Evolutionary conservation across 495 filamentous ascomycete genomes (phyloP).

Genomic region (Schizothecium vesticola): DNA sequence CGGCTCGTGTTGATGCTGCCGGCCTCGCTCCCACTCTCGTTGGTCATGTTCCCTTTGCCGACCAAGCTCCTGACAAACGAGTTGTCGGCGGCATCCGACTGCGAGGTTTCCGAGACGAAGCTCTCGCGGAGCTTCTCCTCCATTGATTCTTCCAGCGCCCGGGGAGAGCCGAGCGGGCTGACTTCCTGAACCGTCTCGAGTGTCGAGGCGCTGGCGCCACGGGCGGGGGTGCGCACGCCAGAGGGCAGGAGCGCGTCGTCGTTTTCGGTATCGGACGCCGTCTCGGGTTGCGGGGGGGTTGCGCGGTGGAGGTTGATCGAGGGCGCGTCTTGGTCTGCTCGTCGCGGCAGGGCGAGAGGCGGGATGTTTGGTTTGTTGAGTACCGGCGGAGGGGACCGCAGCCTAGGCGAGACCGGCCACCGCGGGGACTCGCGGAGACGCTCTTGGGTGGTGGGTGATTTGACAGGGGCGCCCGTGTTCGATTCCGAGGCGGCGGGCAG

Average conservation of each 20-base stretch:
- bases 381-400: conserved; percentile 63
- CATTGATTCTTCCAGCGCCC: conserved; percentile 41
- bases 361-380: conserved; percentile 34
- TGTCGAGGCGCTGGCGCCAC: conserved; percentile 59
- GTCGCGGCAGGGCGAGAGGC: conserved; percentile 35
- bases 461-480: conserved; percentile 58
- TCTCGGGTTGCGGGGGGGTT: conserved; percentile 38
- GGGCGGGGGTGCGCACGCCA: conserved; percentile 59
- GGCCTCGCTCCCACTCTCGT: conserved; percentile 61
- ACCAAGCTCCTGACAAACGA: conserved; percentile 27
- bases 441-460: conserved; percentile 46
- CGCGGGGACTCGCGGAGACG: conserved; percentile 53
- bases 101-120: conserved; percentile 38
- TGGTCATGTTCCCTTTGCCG: conserved; percentile 32
- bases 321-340: conserved; percentile 43
- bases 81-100: conserved; percentile 29
- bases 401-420: conserved; percentile 61
- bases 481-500: conserved; percentile 53
- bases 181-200: conserved; percentile 93
- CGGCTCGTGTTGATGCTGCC: conserved; percentile 39
- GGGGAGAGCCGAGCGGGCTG: conserved; percentile 72
- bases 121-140: conserved; percentile 48
- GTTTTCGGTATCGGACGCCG: conserved; percentile 43
- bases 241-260: conserved; percentile 49
- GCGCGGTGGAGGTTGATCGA: conserved; percentile 52